phyloP scores from a whole-genome alignment of 768 basidiomycete species.

The Trametes cinnabarina region DNA sequence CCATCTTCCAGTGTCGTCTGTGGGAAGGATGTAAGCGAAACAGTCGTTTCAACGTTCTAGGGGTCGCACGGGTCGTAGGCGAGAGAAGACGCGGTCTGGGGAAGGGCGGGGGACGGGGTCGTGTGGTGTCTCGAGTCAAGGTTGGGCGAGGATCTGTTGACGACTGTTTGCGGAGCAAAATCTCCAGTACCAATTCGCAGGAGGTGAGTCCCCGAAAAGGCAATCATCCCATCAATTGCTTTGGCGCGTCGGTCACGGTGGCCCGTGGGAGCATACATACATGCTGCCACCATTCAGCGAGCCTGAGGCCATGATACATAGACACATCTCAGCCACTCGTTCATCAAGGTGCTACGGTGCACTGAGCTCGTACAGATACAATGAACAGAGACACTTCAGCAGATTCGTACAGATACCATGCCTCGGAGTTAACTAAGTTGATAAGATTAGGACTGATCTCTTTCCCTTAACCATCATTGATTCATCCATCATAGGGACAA shows the following conservation, averaged over 20 bases:
- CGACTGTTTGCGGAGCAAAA: conserved; percentile 29
- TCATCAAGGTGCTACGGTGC: too few species aligned
- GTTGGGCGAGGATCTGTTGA: conserved; percentile 24
- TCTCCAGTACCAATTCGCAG: conserved; percentile 16
- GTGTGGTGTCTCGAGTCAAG: conserved; percentile 28
- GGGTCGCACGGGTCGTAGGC: background rate
- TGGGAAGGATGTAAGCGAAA: background rate
- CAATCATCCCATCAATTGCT: background rate
- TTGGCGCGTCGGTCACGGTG: background rate
- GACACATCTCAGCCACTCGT: too few species aligned
- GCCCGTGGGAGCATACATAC: too few species aligned
- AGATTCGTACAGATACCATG: conserved; percentile 8
- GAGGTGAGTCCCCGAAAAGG: conserved; percentile 23
- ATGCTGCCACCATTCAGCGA: too few species aligned
- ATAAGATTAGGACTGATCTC: conserved; percentile 14
- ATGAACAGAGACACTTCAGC: background rate
- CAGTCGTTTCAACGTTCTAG: background rate
- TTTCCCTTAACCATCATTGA: background rate
- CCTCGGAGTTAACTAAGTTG: background rate
- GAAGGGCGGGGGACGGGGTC: conserved; percentile 15
- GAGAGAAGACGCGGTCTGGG: background rate
- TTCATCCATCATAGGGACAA: background rate
- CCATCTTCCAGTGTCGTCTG: conserved; percentile 17
- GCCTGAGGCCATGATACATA: too few species aligned
- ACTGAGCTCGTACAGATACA: conserved; percentile 12